phyloP scores from a whole-genome alignment of 1,139 yeast species.

The Sugiyamaella novakii region DNA sequence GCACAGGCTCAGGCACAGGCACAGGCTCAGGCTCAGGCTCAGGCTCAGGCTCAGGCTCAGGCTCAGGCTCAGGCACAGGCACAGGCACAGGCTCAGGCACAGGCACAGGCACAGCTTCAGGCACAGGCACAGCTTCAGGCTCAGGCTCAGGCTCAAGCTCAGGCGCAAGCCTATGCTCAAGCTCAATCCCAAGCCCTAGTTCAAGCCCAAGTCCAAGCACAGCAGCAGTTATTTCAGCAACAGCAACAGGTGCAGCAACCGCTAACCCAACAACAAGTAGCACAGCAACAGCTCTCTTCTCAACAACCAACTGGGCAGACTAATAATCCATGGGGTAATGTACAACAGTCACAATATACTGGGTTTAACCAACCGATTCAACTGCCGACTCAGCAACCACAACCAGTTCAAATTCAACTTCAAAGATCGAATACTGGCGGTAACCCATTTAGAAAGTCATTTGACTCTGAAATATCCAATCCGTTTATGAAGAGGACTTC shows the following conservation, averaged over 20 bases:
- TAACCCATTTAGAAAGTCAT: slow-evolving; percentile 36
- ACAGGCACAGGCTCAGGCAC: slow-evolving; percentile 18
- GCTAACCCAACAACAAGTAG: slow-evolving; percentile 20
- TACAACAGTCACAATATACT: slow-evolving; percentile 22
- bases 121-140: slow-evolving; percentile 9
- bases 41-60: slow-evolving; percentile 23
- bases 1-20: slow-evolving; percentile 19
- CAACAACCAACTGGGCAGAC: slow-evolving; percentile 16
- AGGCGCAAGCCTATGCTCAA: slow-evolving; percentile 12
- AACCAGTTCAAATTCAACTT: slow-evolving; percentile 26
- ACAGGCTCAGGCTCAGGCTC: slow-evolving; percentile 18
- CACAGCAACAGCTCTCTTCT: slow-evolving; percentile 25
- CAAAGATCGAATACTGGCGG: slow-evolving; percentile 37
- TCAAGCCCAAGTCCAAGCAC: slow-evolving; percentile 15
- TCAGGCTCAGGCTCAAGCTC: slow-evolving; percentile 17
- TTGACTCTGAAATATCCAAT: slow-evolving; percentile 26
- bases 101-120: slow-evolving; percentile 18
- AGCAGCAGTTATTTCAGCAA: slow-evolving; percentile 29
- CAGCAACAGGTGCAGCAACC: slow-evolving; percentile 25
- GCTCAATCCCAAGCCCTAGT: slow-evolving; percentile 20
- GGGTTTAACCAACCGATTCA: slow-evolving; percentile 40
- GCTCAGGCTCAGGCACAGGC: slow-evolving; percentile 26
- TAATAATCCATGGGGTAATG: slow-evolving; percentile 46
- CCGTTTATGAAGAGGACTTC: slow-evolving; percentile 35
- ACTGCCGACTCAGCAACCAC: slow-evolving; percentile 21